Base-by-base conservation (phyloP, 2,329 filamentous ascomycete species). In the Aspergillus nomiae region DNA sequence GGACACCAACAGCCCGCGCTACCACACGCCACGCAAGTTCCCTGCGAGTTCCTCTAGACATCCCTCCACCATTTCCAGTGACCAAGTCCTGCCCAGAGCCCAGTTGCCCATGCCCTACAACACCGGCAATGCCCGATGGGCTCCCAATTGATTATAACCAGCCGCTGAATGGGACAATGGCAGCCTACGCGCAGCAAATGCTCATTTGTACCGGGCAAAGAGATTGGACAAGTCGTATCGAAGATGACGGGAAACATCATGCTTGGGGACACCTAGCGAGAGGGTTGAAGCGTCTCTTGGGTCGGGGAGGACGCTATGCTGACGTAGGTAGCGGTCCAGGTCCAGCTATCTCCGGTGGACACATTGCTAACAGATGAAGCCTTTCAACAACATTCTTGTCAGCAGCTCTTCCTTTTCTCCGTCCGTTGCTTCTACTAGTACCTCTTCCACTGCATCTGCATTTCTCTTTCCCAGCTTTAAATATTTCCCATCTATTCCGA, bases 381-480 rank as follows among this genome's bases (percentile, higher is more conserved):
- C 93, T 38, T 96, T 90, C 76, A 91, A 94, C 78, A 92, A 94
- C 75, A 79, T 96, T 62, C 86, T 92, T 30, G 81, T 94, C 61
- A 87, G 92, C 26, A 92, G 92, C 71, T 86, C 90, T 14, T 96
- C 92, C 0, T 89, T 97, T 69, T 82, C 85, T 11, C 86, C 90
- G 36, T 84, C 80, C 5, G 84, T 79, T 10, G 66, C 73, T 3
- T 63, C 66, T 9, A 45, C 62, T 38, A 30, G 63, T 46, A 63
- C 72, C 54, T 48, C 65, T 9, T 56, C 66, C 41, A 67, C 71
- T 0, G 75, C 76, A 0, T 92, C 90, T 1, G 91, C 86, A 1
- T 91, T 94, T 72, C 83, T 97, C 24, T 86, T 97, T 36, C 94
- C 94, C 2, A 89, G 87, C 75, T 97, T 97, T 83, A 89, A 89